Evolutionary conservation across 2,329 filamentous ascomycete species (phyloP).

Genomic region (Juglanconis oblonga): DNA sequence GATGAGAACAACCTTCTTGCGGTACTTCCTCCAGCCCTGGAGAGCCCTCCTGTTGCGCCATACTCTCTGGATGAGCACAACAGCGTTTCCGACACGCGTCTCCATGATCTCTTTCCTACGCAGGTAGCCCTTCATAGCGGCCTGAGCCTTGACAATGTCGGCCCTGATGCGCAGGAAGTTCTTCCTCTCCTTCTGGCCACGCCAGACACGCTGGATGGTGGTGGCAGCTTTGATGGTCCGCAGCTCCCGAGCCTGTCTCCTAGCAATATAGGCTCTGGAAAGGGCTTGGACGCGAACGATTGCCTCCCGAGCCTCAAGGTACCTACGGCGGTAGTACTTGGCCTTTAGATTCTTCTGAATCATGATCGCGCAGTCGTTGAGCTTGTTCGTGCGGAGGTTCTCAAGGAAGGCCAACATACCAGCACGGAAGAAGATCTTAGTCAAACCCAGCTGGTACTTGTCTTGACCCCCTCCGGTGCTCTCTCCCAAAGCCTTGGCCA

Average conservation of each 20-base stretch:
- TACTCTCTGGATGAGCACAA: conserved; percentile 81
- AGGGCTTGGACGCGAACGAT: conserved; percentile 79
- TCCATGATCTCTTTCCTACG: conserved; percentile 90
- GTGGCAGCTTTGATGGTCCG: conserved; percentile 84
- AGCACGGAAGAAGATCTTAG: conserved; percentile 98
- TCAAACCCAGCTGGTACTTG: conserved; percentile 96
- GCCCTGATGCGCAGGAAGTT: conserved; percentile 73
- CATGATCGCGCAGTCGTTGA: conserved; percentile 93
- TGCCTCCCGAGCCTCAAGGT: conserved; percentile 79
- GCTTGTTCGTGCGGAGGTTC: conserved; percentile 82
- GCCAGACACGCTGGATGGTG: conserved; percentile 93
- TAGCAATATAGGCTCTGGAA: conserved; percentile 73
- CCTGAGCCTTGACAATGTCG: conserved; percentile 85
- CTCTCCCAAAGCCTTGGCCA: conserved; percentile 82
- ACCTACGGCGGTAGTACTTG: conserved; percentile 91
- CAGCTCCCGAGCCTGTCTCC: conserved; percentile 74
- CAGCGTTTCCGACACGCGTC: conserved; percentile 88
- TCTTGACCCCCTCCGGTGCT: conserved; percentile 72
- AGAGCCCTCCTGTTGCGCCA: conserved; percentile 82
- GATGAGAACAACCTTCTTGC: conserved; percentile 82
- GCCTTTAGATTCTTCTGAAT: conserved; percentile 97
- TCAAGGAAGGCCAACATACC: conserved; percentile 98
- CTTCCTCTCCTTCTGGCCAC: conserved; percentile 85
- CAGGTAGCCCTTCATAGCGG: conserved; percentile 86
- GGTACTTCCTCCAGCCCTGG: conserved; percentile 80